Evolutionary conservation across 805 yeast genomes (phyloP).

Genomic region (Saturnispora zaruensis): DNA sequence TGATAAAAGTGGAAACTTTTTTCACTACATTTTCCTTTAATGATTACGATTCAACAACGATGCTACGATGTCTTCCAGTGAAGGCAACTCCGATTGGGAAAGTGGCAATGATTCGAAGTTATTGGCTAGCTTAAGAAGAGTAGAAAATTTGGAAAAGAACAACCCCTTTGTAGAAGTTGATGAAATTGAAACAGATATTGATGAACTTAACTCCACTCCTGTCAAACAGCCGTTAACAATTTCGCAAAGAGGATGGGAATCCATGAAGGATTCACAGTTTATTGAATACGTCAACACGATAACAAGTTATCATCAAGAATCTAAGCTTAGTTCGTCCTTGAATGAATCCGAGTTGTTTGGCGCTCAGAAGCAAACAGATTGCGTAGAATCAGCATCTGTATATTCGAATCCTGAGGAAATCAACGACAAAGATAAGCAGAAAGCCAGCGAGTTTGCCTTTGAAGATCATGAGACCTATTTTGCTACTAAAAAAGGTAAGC

Average conservation of each 20-base stretch:
- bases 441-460: conserved; percentile 35
- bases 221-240: background rate
- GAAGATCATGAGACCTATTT: conserved; percentile 66
- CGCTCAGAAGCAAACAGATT: conserved; percentile 3
- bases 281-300: conserved; percentile 28
- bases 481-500: conserved; percentile 49
- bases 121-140: background rate
- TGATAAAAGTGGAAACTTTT: background rate
- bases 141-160: background rate
- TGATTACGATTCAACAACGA: background rate
- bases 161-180: background rate
- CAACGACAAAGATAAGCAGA: conserved; percentile 7
- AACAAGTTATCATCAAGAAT: conserved; percentile 2
- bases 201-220: conserved; percentile 1
- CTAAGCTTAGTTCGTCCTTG: background rate
- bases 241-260: conserved; percentile 22
- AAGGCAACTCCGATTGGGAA: conserved; percentile 6
- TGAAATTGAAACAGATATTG: conserved; percentile 9
- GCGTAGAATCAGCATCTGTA: background rate
- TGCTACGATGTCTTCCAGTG: conserved; percentile 1
- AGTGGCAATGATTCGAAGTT: background rate
- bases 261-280: conserved; percentile 33
- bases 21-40: background rate
- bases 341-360: background rate
- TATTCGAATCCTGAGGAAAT: conserved; percentile 6